phyloP scores from a whole-genome alignment of 257 asterid genomes.

The Lycium ferocissimum region DNA sequence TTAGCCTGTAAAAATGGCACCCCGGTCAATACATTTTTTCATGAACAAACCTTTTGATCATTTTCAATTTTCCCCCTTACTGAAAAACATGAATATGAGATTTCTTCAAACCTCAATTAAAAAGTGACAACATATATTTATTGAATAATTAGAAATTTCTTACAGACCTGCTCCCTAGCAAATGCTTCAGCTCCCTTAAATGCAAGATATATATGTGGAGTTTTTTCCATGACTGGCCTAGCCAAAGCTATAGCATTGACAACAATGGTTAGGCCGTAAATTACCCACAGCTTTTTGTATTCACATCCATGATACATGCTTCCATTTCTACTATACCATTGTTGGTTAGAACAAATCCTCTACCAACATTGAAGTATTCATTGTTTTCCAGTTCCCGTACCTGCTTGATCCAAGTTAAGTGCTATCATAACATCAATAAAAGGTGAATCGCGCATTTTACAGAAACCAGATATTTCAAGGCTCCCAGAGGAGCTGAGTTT shows the following conservation, averaged over 20 bases:
- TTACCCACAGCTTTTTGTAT: slow-evolving; percentile 87
- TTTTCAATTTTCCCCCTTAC: too few species aligned
- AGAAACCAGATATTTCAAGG: not conserved
- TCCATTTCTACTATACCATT: slow-evolving; percentile 53
- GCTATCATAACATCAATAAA: not conserved
- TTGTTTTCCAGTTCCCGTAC: slow-evolving; percentile 84
- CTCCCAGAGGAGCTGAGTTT: slow-evolving; percentile 11
- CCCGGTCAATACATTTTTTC: too few species aligned
- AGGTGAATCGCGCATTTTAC: not conserved
- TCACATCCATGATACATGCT: slow-evolving; percentile 95
- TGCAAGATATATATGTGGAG: slow-evolving; percentile 91
- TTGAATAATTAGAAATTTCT: not conserved
- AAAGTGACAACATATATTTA: too few species aligned
- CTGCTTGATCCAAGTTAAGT: slow-evolving; percentile 42
- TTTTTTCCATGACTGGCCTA: slow-evolving; percentile 93
- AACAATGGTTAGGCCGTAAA: slow-evolving; percentile 67
- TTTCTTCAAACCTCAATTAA: too few species aligned
- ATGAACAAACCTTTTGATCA: too few species aligned
- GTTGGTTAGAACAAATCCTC: slow-evolving; percentile 78
- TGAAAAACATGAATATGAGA: too few species aligned
- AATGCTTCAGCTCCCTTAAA: slow-evolving; percentile 93
- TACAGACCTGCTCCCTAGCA: slow-evolving; percentile 81
- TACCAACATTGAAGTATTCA: slow-evolving; percentile 87
- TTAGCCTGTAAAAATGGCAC: too few species aligned
- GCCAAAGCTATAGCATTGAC: slow-evolving; percentile 87